Base-by-base conservation (phyloP, 2,329 filamentous ascomycete genomes). In the Leptographium lundbergii region DNA sequence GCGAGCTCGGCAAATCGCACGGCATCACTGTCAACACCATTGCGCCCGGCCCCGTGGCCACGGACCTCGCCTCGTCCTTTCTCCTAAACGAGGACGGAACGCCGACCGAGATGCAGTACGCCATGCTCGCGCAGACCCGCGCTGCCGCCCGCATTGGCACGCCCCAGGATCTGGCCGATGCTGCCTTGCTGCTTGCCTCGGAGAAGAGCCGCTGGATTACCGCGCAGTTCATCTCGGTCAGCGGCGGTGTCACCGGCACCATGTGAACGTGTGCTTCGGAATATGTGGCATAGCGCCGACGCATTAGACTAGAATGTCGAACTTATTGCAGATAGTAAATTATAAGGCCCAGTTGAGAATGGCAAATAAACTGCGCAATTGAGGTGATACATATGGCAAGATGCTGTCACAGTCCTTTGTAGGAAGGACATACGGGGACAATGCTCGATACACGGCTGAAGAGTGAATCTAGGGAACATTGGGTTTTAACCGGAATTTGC, bases 11-110 rank as follows among this genome's bases (percentile, higher is more conserved):
- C 22, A 22, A 34, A 4, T 42, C 53, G 17, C 32, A 45, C 48
- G 73, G 74, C 17, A 73, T 77, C 57, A 77, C 74, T 0, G 69
- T 77, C 47, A 77, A 77, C 56, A 70, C 73, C 1, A 63, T 76
- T 9, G 70, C 69, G 0, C 75, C 74, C 0, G 75, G 75, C 0
- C 70, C 72, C 0, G 69, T 72, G 0, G 55, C 48, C 1, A 76
- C 75, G 1, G 73, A 75, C 6, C 58, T 66, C 1, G 27, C 36
- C n/a, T 10, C 3, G 39, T 17, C 25, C 5, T 19, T 32, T 11
- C 25, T 56, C 25, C 61, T 63, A 56, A 64, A 65, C 0, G 47
- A 60, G 0, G 65, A 60, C 2, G 47, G 47, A 1, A 60, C 60
- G 0, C 47, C 61, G 53, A 61, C 1, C 1, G 59, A 60, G 0